Evolutionary conservation across 495 filamentous ascomycete genomes (phyloP), one percentile per base, ranked within the genome.

Genomic region (Hypoxylon trugodes): DNA sequence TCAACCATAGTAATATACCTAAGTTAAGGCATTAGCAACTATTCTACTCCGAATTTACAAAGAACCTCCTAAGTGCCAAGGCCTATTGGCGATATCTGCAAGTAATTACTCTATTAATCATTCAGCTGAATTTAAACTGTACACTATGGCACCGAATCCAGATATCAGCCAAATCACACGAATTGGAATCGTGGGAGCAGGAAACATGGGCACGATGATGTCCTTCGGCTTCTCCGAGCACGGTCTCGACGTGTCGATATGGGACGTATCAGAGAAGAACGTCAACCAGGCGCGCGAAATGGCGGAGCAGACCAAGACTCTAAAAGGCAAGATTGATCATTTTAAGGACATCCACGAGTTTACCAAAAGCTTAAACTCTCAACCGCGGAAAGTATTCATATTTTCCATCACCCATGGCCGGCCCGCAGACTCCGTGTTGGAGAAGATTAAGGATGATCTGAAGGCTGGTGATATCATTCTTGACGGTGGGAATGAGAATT

Each of bases 401-500:
- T 90, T 91, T 69, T 86, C 82, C 16, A 78, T 90, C 41, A 85
- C 90, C 0, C 89, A 91, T 55, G 88, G 90, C n/a, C 71, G 68
- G n/a, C 82, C 85, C 0, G 87, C 82, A 8, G 90, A 92, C 66
- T 80, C 76, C 0, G 87, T 89, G n/a, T 71, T 92, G 3, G 80
- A 79, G 2, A 79, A 79, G 49, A 74, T 92, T 6, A 77, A 79
- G 42, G 78, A 77, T 1, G 78, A 84, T 48, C 71, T 91, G 9
- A 78, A 82, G 24, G 75, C 71, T 19, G 87, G 86, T 5, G 89
- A 92, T 68, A 84, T 91, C 42, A 86, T 93, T 46, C 77, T 92
- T 6, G 89, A 91, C 68, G 86, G 84, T 15, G 86, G 85, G 0
- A 92, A 92, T 60, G 88, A 92, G 74, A 77, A 89, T 62, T 92